Percentiles rank a stretch among this genome's conserved stretches.
Conservation (phyloP, 225 moss, liverwort and hornwort genomes). For the Straminergon stramineum region DNA sequence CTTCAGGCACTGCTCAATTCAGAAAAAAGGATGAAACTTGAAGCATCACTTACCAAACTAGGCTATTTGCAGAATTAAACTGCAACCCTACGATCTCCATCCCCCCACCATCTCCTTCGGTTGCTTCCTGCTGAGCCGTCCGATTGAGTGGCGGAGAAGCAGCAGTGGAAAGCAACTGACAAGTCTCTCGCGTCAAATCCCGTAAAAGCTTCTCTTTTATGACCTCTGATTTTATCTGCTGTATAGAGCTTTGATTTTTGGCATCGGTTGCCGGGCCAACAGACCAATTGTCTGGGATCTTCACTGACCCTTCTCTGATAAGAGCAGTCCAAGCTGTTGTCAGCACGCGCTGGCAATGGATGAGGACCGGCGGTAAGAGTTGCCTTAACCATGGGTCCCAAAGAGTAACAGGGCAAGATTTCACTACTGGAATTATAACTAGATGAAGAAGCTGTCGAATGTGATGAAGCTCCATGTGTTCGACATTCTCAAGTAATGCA, state of each 20-base stretch:
- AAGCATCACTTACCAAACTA: conserved; percentile 60
- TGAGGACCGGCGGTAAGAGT: conserved; percentile 66
- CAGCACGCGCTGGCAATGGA: conserved; percentile 63
- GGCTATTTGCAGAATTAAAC: conserved; percentile 54
- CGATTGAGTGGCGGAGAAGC: conserved; percentile 67
- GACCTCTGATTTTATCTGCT: conserved; percentile 82
- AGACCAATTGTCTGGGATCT: conserved; percentile 58
- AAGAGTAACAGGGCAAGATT: conserved; percentile 51
- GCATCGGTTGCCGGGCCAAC: conserved; percentile 11
- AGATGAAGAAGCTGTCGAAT: conserved; percentile 79
- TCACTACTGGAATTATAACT: conserved; percentile 64
- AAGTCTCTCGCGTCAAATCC: conserved; percentile 87
- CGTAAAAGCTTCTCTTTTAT: conserved; percentile 87
- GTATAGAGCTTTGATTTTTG: conserved; percentile 44
- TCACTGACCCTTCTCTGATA: conserved; percentile 67
- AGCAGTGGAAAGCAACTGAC: conserved; percentile 67
- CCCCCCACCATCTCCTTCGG: conserved; percentile 45
- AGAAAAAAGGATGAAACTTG: not conserved
- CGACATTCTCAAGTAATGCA: conserved; percentile 78
- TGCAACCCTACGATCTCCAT: conserved; percentile 43
- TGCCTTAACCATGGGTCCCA: conserved; percentile 79
- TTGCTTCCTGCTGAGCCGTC: conserved; percentile 31
- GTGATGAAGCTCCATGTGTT: conserved; percentile 93
- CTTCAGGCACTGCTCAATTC: not conserved
- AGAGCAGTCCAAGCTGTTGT: conserved; percentile 72